Conservation (phyloP, 176 grass and related monocot genomes). For the Cymbopogon citratus region DNA sequence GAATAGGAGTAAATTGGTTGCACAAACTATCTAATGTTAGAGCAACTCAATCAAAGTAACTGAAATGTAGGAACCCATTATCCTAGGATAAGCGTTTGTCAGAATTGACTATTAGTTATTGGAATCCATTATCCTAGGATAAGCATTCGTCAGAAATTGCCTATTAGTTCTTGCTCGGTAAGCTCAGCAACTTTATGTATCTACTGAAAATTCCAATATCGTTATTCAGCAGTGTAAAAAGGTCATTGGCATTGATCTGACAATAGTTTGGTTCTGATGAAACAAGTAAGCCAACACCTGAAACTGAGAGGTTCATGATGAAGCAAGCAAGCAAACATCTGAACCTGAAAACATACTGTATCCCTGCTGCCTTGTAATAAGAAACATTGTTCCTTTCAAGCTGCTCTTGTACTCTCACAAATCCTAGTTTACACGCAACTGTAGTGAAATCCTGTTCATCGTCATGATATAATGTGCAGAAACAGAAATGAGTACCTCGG, state of each 20-base stretch:
- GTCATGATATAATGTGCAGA: not conserved
- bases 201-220: not conserved
- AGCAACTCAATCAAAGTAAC: not conserved
- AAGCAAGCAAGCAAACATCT: not conserved
- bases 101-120: not conserved
- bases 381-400: not conserved
- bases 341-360: not conserved
- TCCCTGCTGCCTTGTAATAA: not conserved
- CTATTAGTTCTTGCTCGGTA: not conserved
- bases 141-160: not conserved
- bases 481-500: slow-evolving; percentile 47
- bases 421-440: too few relatives aligned
- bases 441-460: too few relatives aligned
- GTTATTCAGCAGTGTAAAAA: not conserved
- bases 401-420: not conserved
- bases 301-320: not conserved
- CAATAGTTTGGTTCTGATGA: not conserved
- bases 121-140: not conserved
- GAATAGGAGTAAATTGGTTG: not conserved
- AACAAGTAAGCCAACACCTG: not conserved
- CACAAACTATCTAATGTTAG: not conserved
- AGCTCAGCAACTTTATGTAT: not conserved
- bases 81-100: not conserved
- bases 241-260: not conserved
- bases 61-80: not conserved